Evolutionary conservation across 2,329 filamentous ascomycete genomes (phyloP).

Genomic region (Curvularia hawaiiensis): DNA sequence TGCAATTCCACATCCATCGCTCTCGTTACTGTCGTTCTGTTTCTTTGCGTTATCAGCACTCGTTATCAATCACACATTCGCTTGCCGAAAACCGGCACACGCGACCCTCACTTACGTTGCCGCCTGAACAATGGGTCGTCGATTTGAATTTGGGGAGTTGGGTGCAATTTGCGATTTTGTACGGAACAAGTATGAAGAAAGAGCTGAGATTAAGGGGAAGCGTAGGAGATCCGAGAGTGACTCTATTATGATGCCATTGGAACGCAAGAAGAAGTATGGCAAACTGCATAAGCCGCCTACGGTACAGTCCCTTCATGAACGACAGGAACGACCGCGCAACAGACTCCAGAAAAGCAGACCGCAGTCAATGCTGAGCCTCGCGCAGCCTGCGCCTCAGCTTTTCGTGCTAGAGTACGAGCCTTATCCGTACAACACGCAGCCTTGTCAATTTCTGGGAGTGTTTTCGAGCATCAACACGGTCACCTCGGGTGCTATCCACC

Average conservation of each 20-base stretch:
- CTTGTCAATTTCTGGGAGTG: conserved; percentile 28
- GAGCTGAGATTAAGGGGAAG: conserved; percentile 13
- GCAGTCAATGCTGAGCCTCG: not conserved
- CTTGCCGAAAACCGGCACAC: conserved; percentile 6
- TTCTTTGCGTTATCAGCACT: conserved; percentile 2
- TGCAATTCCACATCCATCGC: conserved; percentile 1
- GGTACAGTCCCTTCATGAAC: conserved; percentile 14
- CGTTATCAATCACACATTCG: conserved; percentile 6
- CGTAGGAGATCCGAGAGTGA: conserved; percentile 17
- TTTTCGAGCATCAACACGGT: conserved; percentile 29
- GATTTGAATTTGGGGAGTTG: conserved; percentile 13
- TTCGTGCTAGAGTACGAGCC: conserved; percentile 30
- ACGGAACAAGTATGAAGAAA: conserved; percentile 19
- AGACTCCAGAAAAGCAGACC: conserved; percentile 19
- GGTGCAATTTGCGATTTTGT: conserved; percentile 20
- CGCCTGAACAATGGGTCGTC: conserved; percentile 12
- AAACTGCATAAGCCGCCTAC: conserved; percentile 27
- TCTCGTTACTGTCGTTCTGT: conserved; percentile 4
- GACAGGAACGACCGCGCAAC: conserved; percentile 19
- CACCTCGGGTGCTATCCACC: conserved; percentile 23
- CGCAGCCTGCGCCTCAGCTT: not conserved
- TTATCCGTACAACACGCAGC: conserved; percentile 27
- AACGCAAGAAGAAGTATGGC: conserved; percentile 10
- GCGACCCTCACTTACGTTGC: not conserved
- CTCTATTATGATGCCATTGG: not conserved